These are phyloP conservation scores for Rhododendron henanense DNA, from an alignment of 148 eudicot genomes.

Conservation along the genomic window DNA sequence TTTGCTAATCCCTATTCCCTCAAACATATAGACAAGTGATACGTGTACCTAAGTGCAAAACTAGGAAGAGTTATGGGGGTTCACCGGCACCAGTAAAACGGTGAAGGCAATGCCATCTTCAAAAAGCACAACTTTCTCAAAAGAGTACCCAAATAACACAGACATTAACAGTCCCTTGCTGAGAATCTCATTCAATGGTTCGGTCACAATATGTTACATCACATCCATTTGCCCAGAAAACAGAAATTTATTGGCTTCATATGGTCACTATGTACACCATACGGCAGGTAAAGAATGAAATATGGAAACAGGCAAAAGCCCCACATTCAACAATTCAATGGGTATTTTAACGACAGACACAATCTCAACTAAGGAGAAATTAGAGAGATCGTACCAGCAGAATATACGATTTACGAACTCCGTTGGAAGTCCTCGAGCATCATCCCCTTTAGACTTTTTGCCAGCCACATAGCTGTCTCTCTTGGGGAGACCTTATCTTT, in stretches of 20 bases:
- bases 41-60: neutral
- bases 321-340: neutral
- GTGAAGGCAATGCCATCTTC: neutral
- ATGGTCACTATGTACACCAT: conserved; percentile 43
- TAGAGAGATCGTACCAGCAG: neutral
- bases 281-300: conserved; percentile 47
- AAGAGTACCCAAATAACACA: neutral
- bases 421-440: conserved; percentile 19
- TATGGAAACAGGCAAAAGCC: neutral
- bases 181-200: neutral
- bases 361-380: conserved; percentile 1
- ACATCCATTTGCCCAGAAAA: neutral
- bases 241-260: neutral
- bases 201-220: neutral
- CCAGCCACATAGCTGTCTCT: conserved; percentile 74
- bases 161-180: neutral
- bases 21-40: neutral
- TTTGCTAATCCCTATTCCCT: neutral
- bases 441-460: conserved; percentile 27
- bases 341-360: neutral
- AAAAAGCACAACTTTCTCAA: neutral
- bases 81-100: neutral
- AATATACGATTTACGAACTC: conserved; percentile 29
- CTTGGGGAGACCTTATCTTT: conserved; percentile 93
- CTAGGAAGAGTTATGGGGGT: neutral